Percentiles rank a stretch among this genome's conserved stretches.
Conservation (phyloP, 805 yeast species). For the Candida hungchunana region DNA sequence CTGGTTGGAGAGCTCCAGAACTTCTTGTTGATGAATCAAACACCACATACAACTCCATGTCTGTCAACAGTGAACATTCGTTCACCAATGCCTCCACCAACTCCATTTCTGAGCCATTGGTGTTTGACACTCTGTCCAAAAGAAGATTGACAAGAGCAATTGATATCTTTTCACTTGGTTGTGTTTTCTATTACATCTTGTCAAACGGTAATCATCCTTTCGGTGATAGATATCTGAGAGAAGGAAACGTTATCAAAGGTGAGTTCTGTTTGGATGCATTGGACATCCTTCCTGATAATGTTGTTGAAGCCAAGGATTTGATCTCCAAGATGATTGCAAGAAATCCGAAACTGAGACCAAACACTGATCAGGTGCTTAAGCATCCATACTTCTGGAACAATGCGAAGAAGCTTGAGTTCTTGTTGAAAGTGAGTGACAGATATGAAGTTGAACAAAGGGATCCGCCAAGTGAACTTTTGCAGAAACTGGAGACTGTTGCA, state of each 20-base stretch:
- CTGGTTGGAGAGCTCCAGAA: slow-evolving; percentile 99
- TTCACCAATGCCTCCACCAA: slow-evolving; percentile 18
- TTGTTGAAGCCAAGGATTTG: slow-evolving; percentile 66
- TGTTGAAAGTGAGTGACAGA: slow-evolving; percentile 84
- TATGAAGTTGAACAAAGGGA: slow-evolving; percentile 82
- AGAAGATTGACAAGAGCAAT: slow-evolving; percentile 81
- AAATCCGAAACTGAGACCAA: slow-evolving; percentile 70
- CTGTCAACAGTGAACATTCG: slow-evolving; percentile 24
- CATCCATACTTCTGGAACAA: slow-evolving; percentile 90
- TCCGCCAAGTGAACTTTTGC: slow-evolving; percentile 62
- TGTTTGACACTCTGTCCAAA: slow-evolving; percentile 37
- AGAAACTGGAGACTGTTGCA: slow-evolving; percentile 51
- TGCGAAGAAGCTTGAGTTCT: slow-evolving; percentile 72
- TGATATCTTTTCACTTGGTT: slow-evolving; percentile 92
- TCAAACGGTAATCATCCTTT: slow-evolving; percentile 88
- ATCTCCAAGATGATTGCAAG: slow-evolving; percentile 65
- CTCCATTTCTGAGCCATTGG: slow-evolving; percentile 30
- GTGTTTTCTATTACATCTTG: slow-evolving; percentile 84
- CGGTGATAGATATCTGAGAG: slow-evolving; percentile 87
- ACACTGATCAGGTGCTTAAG: slow-evolving; percentile 57
- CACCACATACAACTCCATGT: slow-evolving; percentile 10
- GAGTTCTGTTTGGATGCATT: slow-evolving; percentile 34
- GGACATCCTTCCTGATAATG: slow-evolving; percentile 32
- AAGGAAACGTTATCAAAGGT: slow-evolving; percentile 79
- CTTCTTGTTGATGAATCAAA: slow-evolving; percentile 42